Conservation (phyloP, 345 rosid species). For the Ricinus communis region DNA sequence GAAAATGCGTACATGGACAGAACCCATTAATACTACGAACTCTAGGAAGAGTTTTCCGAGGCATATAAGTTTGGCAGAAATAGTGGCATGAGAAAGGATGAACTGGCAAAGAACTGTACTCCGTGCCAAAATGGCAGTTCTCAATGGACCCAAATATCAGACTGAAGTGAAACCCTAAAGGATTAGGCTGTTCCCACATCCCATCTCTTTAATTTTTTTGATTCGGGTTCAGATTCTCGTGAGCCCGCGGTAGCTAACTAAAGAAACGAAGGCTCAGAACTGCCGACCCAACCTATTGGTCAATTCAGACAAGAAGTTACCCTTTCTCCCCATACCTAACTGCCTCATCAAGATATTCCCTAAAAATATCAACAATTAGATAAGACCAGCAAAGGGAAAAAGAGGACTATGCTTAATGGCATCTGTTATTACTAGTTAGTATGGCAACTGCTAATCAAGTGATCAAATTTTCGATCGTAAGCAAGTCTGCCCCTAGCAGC, state of each 20-base stretch:
- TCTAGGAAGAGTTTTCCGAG: not conserved
- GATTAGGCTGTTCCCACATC: not conserved
- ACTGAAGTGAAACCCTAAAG: not conserved
- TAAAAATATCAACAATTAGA: not conserved
- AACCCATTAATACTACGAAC: not conserved
- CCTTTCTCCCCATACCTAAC: not conserved
- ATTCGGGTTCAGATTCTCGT: slow-evolving; percentile 11
- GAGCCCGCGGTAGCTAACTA: slow-evolving; percentile 1
- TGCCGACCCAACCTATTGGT: not conserved
- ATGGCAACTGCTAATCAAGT: not conserved
- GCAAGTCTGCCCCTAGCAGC: not conserved
- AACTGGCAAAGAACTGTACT: slow-evolving; percentile 12
- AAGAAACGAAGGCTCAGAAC: slow-evolving; percentile 5
- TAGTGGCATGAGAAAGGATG: not conserved
- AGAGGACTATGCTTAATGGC: no score
- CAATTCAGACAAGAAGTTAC: not conserved
- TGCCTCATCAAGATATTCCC: not conserved
- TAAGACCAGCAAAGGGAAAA: not conserved
- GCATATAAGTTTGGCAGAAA: not conserved
- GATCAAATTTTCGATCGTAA: not conserved
- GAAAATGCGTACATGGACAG: not conserved
- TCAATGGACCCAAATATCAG: not conserved
- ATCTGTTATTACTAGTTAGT: not conserved
- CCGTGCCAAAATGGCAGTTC: not conserved
- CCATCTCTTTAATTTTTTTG: not conserved